Conservation (phyloP, 306 rosid species). For the Castanea crenata region DNA sequence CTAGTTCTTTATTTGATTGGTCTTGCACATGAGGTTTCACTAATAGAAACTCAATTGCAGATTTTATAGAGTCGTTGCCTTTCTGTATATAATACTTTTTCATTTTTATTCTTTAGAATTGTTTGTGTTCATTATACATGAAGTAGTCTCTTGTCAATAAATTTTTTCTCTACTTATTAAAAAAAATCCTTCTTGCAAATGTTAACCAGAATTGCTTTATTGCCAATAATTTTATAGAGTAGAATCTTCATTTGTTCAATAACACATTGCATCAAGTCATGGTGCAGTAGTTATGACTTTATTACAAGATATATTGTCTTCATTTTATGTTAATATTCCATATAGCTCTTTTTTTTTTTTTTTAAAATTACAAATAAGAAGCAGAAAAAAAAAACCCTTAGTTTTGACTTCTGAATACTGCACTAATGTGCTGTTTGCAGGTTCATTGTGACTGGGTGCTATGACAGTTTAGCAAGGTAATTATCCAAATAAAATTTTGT, state of each 20-base stretch:
- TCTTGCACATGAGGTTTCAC: too few relatives aligned
- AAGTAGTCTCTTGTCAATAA: too few relatives aligned
- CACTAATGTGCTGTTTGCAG: slow-evolving; percentile 45
- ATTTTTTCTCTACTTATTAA: too few relatives aligned
- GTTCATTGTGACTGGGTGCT: slow-evolving; percentile 93
- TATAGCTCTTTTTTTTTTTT: not conserved
- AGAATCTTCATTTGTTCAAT: not conserved
- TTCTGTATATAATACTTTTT: too few relatives aligned
- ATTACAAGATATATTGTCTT: not conserved
- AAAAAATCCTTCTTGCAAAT: too few relatives aligned
- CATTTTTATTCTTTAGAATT: too few relatives aligned
- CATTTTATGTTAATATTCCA: not conserved
- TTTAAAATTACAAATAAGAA: not conserved
- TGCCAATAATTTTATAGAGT: not conserved
- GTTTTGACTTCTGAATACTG: not conserved
- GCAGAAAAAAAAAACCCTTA: not conserved
- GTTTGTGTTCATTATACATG: too few relatives aligned
- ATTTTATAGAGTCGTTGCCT: too few relatives aligned
- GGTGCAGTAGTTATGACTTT: not conserved
- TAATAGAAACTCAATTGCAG: too few relatives aligned
- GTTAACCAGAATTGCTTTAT: not conserved
- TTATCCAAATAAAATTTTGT: not conserved
- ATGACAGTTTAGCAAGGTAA: slow-evolving; percentile 91
- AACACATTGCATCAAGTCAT: not conserved
- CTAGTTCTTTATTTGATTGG: too few relatives aligned